Evolutionary conservation across 1,284 basidiomycete genomes (phyloP).

Genomic region (Bondarzewia mesenterica): DNA sequence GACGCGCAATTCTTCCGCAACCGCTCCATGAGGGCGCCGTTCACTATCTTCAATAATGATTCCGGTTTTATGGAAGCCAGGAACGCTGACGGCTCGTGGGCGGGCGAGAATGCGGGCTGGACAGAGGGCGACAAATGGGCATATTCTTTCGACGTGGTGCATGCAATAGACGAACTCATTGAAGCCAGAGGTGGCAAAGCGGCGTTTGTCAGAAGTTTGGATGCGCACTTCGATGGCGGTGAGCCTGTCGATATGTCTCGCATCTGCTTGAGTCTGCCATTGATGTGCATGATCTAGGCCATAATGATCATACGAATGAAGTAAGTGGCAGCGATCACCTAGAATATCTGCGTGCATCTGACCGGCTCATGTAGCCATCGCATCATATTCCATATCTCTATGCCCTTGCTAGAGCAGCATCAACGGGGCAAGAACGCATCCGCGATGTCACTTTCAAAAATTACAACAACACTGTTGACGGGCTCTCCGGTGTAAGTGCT

Average conservation of each 20-base stretch:
- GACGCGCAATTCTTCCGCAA: constrained; percentile 45
- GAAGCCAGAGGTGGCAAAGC: constrained; percentile 55
- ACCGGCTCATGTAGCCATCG: constrained; percentile 42
- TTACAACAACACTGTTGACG: constrained; percentile 63
- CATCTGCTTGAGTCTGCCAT: neutral
- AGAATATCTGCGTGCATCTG: neutral
- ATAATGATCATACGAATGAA: constrained; percentile 83
- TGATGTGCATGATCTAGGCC: constrained; percentile 34
- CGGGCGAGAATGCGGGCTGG: constrained; percentile 65
- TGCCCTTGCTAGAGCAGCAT: constrained; percentile 58
- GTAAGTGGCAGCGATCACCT: constrained; percentile 25
- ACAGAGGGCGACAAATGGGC: constrained; percentile 84
- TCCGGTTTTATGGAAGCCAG: constrained; percentile 81
- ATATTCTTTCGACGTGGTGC: constrained; percentile 72
- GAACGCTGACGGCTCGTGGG: constrained; percentile 63
- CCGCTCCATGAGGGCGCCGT: constrained; percentile 49
- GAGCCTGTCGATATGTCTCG: constrained; percentile 10
- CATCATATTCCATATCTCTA: constrained; percentile 84
- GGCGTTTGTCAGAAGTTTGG: constrained; percentile 60
- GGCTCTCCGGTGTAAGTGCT: constrained; percentile 53
- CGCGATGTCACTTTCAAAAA: constrained; percentile 53
- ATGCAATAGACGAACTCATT: constrained; percentile 61
- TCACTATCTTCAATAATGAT: constrained; percentile 61
- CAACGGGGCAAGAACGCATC: constrained; percentile 63
- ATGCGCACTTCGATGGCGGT: constrained; percentile 70